phyloP scores from a whole-genome alignment of 1,139 yeast species.

The Geotrichum cucujoidarum region DNA sequence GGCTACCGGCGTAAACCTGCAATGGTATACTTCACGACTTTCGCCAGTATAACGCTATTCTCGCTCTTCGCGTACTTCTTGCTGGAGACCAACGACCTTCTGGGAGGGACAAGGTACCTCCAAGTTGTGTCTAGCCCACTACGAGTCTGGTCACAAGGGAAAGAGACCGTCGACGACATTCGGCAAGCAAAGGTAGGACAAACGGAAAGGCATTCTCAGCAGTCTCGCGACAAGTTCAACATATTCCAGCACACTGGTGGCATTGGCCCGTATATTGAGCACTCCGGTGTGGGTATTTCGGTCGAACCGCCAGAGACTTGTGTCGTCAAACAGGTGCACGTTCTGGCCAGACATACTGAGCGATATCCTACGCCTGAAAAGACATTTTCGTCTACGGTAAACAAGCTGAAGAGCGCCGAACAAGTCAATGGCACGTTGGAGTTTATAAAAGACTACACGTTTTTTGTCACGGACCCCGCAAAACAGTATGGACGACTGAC shows the following conservation, averaged over 20 bases:
- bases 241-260: constrained; percentile 20
- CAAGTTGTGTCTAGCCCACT: not conserved
- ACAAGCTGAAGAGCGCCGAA: constrained; percentile 15
- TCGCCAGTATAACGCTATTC: not conserved
- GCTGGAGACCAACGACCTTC: not conserved
- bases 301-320: constrained; percentile 26
- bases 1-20: too few species aligned
- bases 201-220: constrained; percentile 1
- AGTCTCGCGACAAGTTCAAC: constrained; percentile 11
- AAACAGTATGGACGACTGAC: constrained; percentile 21
- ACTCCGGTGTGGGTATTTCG: constrained; percentile 42
- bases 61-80: not conserved
- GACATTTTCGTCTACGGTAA: constrained; percentile 15
- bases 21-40: not conserved
- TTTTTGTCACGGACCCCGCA: constrained; percentile 17
- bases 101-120: not conserved
- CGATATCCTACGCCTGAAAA: constrained; percentile 22
- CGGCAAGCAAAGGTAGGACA: not conserved
- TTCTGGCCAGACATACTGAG: constrained; percentile 24
- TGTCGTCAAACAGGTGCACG: constrained; percentile 22
- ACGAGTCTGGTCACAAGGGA: too few species aligned
- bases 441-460: constrained; percentile 19
- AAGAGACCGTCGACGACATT: not conserved
- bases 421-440: constrained; percentile 20
- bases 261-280: constrained; percentile 34